Conservation (phyloP, 2,329 filamentous ascomycete species). For the Claviceps fusiformis region DNA sequence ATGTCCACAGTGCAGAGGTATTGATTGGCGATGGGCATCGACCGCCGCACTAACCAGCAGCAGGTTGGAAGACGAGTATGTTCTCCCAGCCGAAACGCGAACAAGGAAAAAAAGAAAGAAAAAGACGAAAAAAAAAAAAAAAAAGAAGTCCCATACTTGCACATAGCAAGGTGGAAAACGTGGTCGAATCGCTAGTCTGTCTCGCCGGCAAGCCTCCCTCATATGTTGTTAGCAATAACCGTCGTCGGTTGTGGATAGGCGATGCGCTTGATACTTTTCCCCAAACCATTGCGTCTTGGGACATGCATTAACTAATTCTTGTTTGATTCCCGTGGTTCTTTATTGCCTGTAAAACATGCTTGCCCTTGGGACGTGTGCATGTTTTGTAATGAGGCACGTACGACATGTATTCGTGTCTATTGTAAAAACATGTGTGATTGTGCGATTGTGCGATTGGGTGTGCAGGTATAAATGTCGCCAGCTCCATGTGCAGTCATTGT, state of each 20-base stretch:
- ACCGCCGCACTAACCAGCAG: background rate
- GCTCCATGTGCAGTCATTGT: too few relatives aligned
- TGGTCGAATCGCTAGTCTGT: too few relatives aligned
- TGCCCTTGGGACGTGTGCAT: too few relatives aligned
- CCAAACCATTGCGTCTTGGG: background rate
- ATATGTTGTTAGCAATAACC: background rate
- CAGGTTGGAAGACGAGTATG: background rate
- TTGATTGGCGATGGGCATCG: background rate
- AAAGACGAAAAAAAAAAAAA: background rate
- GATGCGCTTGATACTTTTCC: background rate
- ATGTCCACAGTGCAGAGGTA: background rate
- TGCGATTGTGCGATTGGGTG: too few relatives aligned
- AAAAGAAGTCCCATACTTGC: background rate
- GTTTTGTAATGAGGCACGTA: background rate
- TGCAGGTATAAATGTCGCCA: too few relatives aligned
- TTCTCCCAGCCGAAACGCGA: background rate
- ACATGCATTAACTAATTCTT: background rate
- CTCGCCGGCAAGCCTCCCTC: background rate
- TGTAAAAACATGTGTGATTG: too few relatives aligned
- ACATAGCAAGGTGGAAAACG: background rate
- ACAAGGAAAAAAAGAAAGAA: too few relatives aligned
- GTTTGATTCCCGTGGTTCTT: background rate
- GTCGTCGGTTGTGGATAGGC: background rate
- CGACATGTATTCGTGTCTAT: too few relatives aligned
- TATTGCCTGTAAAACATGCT: background rate